Conservation (phyloP, 805 yeast genomes). For the Sugiyamaella mastotermitis region DNA sequence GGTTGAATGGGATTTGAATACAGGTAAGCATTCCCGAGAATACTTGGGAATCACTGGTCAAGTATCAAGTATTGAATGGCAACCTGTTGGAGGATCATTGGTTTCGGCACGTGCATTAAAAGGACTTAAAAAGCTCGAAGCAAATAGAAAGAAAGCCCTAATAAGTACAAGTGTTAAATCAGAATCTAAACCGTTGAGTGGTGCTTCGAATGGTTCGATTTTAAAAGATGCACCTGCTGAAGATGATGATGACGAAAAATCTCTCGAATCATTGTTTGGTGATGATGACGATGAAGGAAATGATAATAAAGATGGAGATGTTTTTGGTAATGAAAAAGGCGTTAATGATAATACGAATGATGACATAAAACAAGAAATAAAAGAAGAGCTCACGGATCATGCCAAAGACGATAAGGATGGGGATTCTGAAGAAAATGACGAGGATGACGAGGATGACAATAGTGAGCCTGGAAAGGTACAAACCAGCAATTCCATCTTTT, state of each 20-base stretch:
- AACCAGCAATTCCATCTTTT: constrained; percentile 38
- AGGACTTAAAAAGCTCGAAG: not conserved
- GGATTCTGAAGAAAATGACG: constrained; percentile 4
- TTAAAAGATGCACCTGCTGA: constrained; percentile 14
- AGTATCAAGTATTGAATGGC: constrained; percentile 63
- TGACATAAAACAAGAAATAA: not conserved
- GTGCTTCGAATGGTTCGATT: constrained; percentile 8
- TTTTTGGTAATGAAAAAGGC: constrained; percentile 10
- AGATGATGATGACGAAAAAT: constrained; percentile 22
- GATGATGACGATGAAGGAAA: constrained; percentile 43
- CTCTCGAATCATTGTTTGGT: constrained; percentile 55
- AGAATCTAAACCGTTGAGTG: constrained; percentile 4
- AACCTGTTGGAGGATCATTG: constrained; percentile 29
- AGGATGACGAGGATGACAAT: not conserved
- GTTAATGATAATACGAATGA: constrained; percentile 1
- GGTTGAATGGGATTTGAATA: constrained; percentile 77
- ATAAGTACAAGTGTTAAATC: constrained; percentile 6
- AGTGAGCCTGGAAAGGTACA: not conserved
- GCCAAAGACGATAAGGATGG: constrained; percentile 1
- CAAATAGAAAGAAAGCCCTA: constrained; percentile 5
- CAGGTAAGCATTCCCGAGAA: constrained; percentile 48
- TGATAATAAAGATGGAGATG: constrained; percentile 12
- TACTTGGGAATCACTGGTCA: constrained; percentile 68
- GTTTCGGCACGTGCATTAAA: constrained; percentile 9
- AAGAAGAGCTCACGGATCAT: not conserved